A percentile compares a stretch with the other conserved stretches of the same genome.
Conservation (phyloP, 768 basidiomycete species). For the Piloderma croceum region DNA sequence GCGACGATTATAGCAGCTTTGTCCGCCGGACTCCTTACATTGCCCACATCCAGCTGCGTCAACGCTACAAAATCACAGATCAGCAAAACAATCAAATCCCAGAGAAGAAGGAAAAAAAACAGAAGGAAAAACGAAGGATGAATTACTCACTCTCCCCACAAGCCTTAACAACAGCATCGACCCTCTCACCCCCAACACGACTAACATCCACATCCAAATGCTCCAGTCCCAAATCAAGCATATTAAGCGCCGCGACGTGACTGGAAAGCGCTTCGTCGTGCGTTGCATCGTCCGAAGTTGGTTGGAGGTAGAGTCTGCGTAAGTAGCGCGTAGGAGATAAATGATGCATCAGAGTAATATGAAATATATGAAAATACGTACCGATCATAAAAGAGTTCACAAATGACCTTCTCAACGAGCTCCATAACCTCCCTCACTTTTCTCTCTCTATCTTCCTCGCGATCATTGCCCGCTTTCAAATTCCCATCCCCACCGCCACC, state of each 20-base stretch:
- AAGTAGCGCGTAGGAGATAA: background rate
- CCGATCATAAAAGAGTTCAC: constrained; percentile 81
- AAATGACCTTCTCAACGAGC: constrained; percentile 65
- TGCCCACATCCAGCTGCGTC: constrained; percentile 40
- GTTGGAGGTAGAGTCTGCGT: constrained; percentile 70
- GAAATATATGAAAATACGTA: constrained; percentile 24
- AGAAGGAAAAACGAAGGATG: background rate
- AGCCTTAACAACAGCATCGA: constrained; percentile 59
- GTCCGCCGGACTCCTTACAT: constrained; percentile 61
- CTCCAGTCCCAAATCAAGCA: constrained; percentile 81
- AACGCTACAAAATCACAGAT: no score
- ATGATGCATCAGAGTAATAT: constrained; percentile 1
- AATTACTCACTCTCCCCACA: constrained; percentile 73
- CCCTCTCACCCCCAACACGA: constrained; percentile 36
- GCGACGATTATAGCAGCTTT: constrained; percentile 78
- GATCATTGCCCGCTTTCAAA: constrained; percentile 12
- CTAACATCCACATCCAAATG: constrained; percentile 86
- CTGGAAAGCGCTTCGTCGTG: constrained; percentile 89
- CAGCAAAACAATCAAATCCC: background rate
- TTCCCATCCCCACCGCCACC: constrained; percentile 14
- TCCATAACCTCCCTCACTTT: constrained; percentile 62
- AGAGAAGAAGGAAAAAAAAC: constrained; percentile 24
- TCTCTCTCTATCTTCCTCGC: constrained; percentile 26
- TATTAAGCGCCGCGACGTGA: constrained; percentile 85
- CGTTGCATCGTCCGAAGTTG: constrained; percentile 67